These are phyloP conservation scores for Botrytis cinerea DNA, from an alignment of 2,329 filamentous ascomycete species.

Conservation along the genomic window DNA sequence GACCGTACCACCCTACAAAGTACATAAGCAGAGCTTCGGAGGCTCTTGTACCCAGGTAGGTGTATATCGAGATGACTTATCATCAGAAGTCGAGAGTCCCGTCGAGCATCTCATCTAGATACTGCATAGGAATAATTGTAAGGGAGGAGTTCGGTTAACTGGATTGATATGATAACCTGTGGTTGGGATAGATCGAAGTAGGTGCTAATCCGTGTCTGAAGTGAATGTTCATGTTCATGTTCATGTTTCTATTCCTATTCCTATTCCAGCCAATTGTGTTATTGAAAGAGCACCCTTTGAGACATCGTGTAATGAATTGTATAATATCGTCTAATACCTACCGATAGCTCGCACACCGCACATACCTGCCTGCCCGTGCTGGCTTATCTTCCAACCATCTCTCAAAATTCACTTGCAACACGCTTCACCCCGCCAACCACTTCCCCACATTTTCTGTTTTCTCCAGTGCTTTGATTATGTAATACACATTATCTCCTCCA, in stretches of 20 bases:
- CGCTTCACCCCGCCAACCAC: conserved; percentile 10
- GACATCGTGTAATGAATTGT: neutral
- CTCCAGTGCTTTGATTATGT: neutral
- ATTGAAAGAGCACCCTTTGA: neutral
- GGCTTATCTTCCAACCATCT: neutral
- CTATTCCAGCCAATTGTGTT: neutral
- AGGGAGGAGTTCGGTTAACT: neutral
- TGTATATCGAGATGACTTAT: neutral
- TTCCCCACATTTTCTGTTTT: conserved; percentile 1
- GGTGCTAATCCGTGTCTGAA: neutral
- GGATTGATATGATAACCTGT: neutral
- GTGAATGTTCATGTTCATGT: neutral
- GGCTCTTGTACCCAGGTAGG: neutral
- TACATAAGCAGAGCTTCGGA: too few species aligned
- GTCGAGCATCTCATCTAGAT: neutral
- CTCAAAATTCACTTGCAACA: neutral
- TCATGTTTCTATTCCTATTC: neutral
- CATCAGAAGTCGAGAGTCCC: neutral
- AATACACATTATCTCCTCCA: neutral
- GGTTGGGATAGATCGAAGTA: neutral
- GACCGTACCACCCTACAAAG: too few species aligned
- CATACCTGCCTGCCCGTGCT: neutral
- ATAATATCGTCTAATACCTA: neutral
- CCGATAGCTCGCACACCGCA: neutral
- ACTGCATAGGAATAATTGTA: too few species aligned